Conservation (phyloP, 1,284 basidiomycete species). For the Moniliophthora roreri region DNA sequence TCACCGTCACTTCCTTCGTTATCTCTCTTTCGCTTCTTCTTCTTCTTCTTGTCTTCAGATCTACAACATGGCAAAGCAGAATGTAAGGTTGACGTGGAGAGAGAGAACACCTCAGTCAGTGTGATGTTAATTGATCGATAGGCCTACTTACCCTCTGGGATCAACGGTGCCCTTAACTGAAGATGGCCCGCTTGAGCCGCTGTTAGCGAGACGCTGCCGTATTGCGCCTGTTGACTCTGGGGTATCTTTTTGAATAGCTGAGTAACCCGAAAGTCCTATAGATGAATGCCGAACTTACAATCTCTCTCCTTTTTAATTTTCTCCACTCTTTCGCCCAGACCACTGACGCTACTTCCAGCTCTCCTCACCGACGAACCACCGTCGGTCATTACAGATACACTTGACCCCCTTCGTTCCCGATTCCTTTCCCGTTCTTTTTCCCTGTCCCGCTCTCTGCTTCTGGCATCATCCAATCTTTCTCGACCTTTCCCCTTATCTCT, state of each 20-base stretch:
- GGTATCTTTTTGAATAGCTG: constrained; percentile 1
- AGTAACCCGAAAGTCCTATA: constrained; percentile 20
- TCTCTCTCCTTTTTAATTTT: constrained; percentile 70
- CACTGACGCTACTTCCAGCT: neutral
- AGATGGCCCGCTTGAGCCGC: constrained; percentile 16
- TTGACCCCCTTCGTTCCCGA: constrained; percentile 35
- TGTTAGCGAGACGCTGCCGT: constrained; percentile 13
- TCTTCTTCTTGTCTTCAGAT: constrained; percentile 66
- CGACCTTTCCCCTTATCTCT: constrained; percentile 34
- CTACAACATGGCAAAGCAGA: constrained; percentile 29
- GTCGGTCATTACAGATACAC: neutral
- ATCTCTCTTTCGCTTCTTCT: constrained; percentile 71
- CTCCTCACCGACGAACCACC: neutral
- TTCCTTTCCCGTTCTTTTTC: constrained; percentile 53
- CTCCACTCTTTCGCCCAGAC: constrained; percentile 33
- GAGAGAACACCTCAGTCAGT: constrained; percentile 28
- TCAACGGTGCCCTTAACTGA: neutral
- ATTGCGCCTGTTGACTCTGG: constrained; percentile 15
- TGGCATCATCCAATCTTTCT: constrained; percentile 56
- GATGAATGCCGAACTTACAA: constrained; percentile 49
- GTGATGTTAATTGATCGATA: constrained; percentile 5
- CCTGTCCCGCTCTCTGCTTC: constrained; percentile 48
- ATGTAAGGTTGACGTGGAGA: constrained; percentile 9
- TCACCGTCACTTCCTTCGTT: constrained; percentile 75
- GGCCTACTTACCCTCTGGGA: neutral